A percentile compares a stretch with the other conserved stretches of the same genome.
Conservation (phyloP, 2,329 filamentous ascomycete species). For the Scedosporium boydii region DNA sequence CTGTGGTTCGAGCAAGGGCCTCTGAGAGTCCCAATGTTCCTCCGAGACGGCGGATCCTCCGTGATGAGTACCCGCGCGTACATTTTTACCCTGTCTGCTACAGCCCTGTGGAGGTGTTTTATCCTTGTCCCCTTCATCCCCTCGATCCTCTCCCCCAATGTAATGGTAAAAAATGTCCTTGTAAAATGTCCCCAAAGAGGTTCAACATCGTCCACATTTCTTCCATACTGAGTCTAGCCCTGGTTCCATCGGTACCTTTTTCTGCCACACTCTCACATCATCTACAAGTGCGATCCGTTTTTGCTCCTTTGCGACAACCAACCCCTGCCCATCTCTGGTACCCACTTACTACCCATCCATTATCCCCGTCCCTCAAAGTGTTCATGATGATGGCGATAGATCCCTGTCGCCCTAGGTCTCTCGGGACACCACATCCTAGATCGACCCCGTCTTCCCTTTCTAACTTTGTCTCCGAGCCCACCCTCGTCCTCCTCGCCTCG, state of each 20-base stretch:
- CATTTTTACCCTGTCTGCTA: slow-evolving; percentile 13
- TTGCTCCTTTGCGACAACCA: slow-evolving; percentile 21
- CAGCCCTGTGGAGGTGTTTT: slow-evolving; percentile 16
- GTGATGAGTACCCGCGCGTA: slow-evolving; percentile 5
- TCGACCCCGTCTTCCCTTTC: not conserved
- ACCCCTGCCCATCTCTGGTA: not conserved
- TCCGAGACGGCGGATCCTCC: slow-evolving; percentile 1
- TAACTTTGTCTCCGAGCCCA: slow-evolving; percentile 1
- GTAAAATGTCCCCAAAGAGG: too few species aligned
- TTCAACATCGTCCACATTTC: too few species aligned
- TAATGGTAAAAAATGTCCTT: not conserved
- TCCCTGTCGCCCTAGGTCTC: slow-evolving; percentile 4
- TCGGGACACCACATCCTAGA: not conserved
- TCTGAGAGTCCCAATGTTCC: not conserved
- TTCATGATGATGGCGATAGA: not conserved
- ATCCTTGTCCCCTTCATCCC: slow-evolving; percentile 18
- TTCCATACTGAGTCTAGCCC: slow-evolving; percentile 13
- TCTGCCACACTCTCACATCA: slow-evolving; percentile 27
- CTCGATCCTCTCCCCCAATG: not conserved
- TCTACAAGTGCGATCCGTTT: slow-evolving; percentile 26
- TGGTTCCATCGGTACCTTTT: slow-evolving; percentile 20
- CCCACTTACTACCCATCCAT: not conserved
- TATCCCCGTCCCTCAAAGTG: not conserved
- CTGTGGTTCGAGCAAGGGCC: too few species aligned
- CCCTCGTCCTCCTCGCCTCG: not conserved